phyloP scores from a whole-genome alignment of 2,329 filamentous ascomycete species.

The Fusarium anguioides region DNA sequence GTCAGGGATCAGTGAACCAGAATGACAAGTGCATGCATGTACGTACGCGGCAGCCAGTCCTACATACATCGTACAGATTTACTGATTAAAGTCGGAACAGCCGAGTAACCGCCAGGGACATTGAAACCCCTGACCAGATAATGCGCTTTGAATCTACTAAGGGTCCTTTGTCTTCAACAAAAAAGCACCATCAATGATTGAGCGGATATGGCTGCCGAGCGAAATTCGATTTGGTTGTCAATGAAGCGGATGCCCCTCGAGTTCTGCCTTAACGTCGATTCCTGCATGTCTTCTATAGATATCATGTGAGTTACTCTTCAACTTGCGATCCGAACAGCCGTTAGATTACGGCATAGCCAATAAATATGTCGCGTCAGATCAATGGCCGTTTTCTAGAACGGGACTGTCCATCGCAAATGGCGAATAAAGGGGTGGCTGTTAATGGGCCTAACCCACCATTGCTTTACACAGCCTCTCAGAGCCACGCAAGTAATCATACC shows the following conservation, averaged over 20 bases:
- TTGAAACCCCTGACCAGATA: neutral
- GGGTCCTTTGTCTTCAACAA: neutral
- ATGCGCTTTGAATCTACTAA: neutral
- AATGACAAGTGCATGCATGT: neutral
- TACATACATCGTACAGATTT: neutral
- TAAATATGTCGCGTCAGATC: neutral
- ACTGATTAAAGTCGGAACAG: neutral
- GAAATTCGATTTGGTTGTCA: neutral
- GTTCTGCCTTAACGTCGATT: neutral
- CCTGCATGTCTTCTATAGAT: neutral
- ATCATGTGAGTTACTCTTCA: neutral
- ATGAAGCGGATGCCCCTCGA: neutral
- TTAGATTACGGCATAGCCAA: slow-evolving; percentile 23
- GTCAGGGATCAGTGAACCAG: neutral
- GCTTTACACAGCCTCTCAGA: slow-evolving; percentile 41
- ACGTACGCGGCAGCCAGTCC: neutral
- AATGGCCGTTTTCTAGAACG: neutral
- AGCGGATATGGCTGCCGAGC: neutral
- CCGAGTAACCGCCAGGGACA: neutral
- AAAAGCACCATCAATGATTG: neutral
- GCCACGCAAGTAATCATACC: slow-evolving; percentile 7
- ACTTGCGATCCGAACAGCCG: neutral
- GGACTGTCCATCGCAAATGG: neutral
- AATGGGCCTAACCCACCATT: neutral
- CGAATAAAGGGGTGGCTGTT: neutral